phyloP scores from a whole-genome alignment of 805 yeast species.

The Yueomyces sinensis region DNA sequence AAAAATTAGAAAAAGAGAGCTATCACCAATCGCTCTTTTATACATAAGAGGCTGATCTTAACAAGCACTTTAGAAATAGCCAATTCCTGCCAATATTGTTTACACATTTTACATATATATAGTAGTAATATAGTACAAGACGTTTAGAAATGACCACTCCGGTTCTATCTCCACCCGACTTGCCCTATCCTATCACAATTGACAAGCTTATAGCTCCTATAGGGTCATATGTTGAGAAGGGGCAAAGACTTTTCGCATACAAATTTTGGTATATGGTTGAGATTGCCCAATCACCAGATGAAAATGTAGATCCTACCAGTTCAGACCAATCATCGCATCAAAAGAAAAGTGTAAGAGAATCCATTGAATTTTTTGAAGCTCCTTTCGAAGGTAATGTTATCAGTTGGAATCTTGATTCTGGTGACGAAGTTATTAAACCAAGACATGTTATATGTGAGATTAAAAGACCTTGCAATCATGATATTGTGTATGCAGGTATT shows the following conservation, averaged over 20 bases:
- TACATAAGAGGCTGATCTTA: no score
- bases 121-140: no score
- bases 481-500: constrained; percentile 87
- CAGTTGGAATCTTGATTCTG: constrained; percentile 35
- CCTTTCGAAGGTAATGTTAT: constrained; percentile 66
- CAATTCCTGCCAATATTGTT: no score
- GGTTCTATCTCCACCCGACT: constrained; percentile 13
- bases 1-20: no score
- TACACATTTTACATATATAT: no score
- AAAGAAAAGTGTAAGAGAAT: constrained; percentile 37
- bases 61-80: no score
- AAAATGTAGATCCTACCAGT: constrained; percentile 6
- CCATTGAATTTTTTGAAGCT: constrained; percentile 65
- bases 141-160: constrained; percentile 20
- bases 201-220: constrained; percentile 21
- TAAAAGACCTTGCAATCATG: constrained; percentile 78
- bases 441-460: constrained; percentile 42
- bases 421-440: constrained; percentile 41
- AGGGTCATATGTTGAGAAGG: constrained; percentile 26
- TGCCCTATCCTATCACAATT: constrained; percentile 30
- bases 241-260: constrained; percentile 28
- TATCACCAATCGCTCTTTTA: no score
- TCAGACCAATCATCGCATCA: constrained; percentile 1
- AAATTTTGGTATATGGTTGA: constrained; percentile 34
- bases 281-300: constrained; percentile 17